Base-by-base conservation (phyloP, 352 stramenopile species). In the Phytophthora sp. region DNA sequence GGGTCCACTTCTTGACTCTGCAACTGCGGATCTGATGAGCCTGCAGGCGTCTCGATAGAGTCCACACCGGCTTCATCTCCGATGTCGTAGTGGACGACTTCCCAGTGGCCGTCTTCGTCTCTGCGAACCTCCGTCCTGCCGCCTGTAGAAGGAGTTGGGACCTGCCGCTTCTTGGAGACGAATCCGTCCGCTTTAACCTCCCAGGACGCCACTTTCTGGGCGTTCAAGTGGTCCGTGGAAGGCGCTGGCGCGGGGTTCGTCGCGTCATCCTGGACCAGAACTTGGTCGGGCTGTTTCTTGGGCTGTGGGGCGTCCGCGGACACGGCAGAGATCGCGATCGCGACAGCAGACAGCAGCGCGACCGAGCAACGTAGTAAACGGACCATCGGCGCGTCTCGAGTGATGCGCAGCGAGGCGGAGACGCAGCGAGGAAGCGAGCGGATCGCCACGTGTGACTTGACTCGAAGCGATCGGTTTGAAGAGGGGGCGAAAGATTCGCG, bases 151-250 rank as follows among this genome's bases (percentile, higher is more conserved):
- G 35, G 18, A 32, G 21, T 27, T 35, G 44, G 4, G 13, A 24
- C 9, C 24, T 42, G 17, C n/a, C 11, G 18, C 13, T 59, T 72
- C 26, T n/a, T 64, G 23, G 44, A 64, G 23, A 62, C 32, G 10
- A 60, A 67, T 2, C 66, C 66, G 17, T 70, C 60, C 5, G 66
- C 30, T n/a, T 70, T 17, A 2, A 74, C 49, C 42, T 74, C 66
- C 42, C 50, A 70, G 9, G 66, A 70, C 9, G 30, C 30, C 2
- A 68, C 23, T 24, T 52, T 42, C 20, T 66, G 45, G 2, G 20
- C 12, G 4, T 31, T 32, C 10, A 34, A 18, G 27, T 17, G 24
- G 39, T 37, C 31, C 39, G 52, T 43, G 15, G 58, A 44, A 8
- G 50, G 17, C 20, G 53, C 45, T 53, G 45, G 26, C 30, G 45